Evolutionary conservation across 2,329 filamentous ascomycete genomes (phyloP).

Genomic region (Alternaria angustiovoidea): DNA sequence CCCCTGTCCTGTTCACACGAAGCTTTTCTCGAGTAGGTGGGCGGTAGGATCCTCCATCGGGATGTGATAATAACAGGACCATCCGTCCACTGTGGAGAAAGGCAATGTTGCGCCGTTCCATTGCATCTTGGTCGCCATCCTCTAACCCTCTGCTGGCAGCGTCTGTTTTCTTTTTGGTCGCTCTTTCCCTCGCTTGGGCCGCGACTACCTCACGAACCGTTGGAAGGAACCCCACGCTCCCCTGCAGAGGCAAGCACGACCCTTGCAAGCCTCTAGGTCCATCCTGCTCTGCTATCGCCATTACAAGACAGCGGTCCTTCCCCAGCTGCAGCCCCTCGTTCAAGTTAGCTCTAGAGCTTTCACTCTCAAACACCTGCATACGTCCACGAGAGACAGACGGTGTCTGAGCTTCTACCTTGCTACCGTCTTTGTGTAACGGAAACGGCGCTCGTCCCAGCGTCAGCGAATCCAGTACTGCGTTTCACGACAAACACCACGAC

Average conservation of each 20-base stretch:
- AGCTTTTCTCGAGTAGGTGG: constrained; percentile 22
- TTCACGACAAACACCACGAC: constrained; percentile 33
- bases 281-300: constrained; percentile 23
- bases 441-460: constrained; percentile 38
- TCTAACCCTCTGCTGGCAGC: constrained; percentile 1
- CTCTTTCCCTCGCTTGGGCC: constrained; percentile 37
- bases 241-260: constrained; percentile 38
- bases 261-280: constrained; percentile 40
- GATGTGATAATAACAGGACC: constrained; percentile 23
- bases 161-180: constrained; percentile 20
- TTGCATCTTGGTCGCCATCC: neutral
- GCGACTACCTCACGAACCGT: constrained; percentile 37
- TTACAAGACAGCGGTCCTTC: constrained; percentile 27
- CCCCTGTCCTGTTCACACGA: constrained; percentile 23
- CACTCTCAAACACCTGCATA: constrained; percentile 14
- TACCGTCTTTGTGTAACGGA: constrained; percentile 34
- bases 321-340: constrained; percentile 21
- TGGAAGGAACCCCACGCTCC: constrained; percentile 35
- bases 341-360: constrained; percentile 4
- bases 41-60: constrained; percentile 21
- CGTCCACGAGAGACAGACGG: constrained; percentile 38
- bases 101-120: neutral
- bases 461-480: constrained; percentile 27
- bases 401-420: constrained; percentile 30
- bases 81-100: constrained; percentile 7